phyloP scores from a whole-genome alignment of 1,139 yeast species.

The Candida tunisiensis region DNA sequence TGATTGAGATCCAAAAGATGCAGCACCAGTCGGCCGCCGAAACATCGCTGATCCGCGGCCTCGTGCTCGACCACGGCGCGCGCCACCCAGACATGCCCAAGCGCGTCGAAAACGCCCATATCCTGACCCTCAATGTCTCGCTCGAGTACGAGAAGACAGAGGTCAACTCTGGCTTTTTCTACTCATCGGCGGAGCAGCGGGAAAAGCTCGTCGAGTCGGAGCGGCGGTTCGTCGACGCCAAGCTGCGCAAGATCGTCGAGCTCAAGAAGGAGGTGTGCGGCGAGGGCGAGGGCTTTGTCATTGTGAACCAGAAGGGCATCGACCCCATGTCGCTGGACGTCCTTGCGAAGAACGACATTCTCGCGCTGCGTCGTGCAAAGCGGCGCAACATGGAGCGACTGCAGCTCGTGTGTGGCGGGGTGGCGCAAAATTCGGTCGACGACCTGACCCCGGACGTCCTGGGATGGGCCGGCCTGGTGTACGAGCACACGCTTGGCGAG shows the following conservation, averaged over 20 bases:
- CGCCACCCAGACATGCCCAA: slow-evolving; percentile 99
- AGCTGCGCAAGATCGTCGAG: slow-evolving; percentile 78
- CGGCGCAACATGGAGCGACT: slow-evolving; percentile 98
- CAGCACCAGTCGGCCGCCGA: slow-evolving; percentile 80
- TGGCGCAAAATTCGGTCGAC: slow-evolving; percentile 95
- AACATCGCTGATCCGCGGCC: slow-evolving; percentile 70
- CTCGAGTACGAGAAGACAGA: slow-evolving; percentile 96
- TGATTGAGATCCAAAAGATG: slow-evolving; percentile 98
- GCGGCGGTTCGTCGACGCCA: slow-evolving; percentile 88
- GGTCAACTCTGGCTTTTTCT: slow-evolving; percentile 91
- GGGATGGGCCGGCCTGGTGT: slow-evolving; percentile 83
- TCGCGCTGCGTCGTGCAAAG: slow-evolving; percentile 95
- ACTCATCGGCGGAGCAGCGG: slow-evolving; percentile 90
- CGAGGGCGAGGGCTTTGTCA: slow-evolving; percentile 72
- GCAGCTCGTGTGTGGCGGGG: slow-evolving; percentile 93
- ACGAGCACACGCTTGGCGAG: slow-evolving; percentile 89
- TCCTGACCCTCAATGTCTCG: slow-evolving; percentile 81
- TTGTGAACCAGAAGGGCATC: slow-evolving; percentile 95
- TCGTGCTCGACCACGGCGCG: slow-evolving; percentile 96
- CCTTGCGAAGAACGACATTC: slow-evolving; percentile 79
- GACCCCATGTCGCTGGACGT: slow-evolving; percentile 97
- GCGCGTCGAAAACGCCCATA: slow-evolving; percentile 63
- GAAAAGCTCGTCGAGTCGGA: slow-evolving; percentile 91
- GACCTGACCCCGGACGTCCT: slow-evolving; percentile 73
- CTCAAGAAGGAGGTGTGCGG: slow-evolving; percentile 87